Conservation (phyloP, 192 early-diverging fungal genomes). For the Rhizophagus prolifer region DNA sequence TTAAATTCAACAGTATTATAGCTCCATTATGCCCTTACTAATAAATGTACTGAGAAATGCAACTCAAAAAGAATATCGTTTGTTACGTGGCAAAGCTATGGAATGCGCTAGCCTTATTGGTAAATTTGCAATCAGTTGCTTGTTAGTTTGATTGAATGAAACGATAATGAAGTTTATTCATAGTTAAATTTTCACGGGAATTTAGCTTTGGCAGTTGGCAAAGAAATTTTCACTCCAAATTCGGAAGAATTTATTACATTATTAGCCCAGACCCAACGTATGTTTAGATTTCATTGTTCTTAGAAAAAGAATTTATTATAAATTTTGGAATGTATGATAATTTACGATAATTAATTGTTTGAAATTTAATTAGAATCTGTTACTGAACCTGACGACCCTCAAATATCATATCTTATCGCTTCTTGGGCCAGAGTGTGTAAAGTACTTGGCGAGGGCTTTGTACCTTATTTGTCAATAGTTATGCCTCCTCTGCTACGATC, state of each 20-base stretch:
- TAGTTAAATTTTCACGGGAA: not conserved
- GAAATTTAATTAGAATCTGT: slow-evolving; percentile 43
- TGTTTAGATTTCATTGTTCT: not conserved
- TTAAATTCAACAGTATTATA: slow-evolving; percentile 64
- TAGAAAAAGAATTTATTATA: not conserved
- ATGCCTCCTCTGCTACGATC: slow-evolving; percentile 87
- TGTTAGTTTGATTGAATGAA: not conserved
- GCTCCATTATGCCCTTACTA: slow-evolving; percentile 93
- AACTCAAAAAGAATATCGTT: slow-evolving; percentile 80
- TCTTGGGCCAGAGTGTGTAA: slow-evolving; percentile 98
- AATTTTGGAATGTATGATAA: not conserved
- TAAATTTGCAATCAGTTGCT: not conserved
- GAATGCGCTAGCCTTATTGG: slow-evolving; percentile 93
- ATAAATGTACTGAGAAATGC: slow-evolving; percentile 86
- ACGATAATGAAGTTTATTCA: not conserved
- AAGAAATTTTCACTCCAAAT: slow-evolving; percentile 81
- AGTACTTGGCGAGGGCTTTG: slow-evolving; percentile 91
- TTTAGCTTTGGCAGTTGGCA: slow-evolving; percentile 84
- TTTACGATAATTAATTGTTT: not conserved
- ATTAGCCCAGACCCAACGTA: slow-evolving; percentile 73
- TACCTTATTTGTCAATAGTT: slow-evolving; percentile 87
- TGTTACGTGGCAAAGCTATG: slow-evolving; percentile 94
- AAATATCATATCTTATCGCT: slow-evolving; percentile 86
- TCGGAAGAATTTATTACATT: slow-evolving; percentile 79
- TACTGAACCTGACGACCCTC: slow-evolving; percentile 91